Conservation (phyloP, 176 grass and related monocot species). For the Aegilops sharonensis region DNA sequence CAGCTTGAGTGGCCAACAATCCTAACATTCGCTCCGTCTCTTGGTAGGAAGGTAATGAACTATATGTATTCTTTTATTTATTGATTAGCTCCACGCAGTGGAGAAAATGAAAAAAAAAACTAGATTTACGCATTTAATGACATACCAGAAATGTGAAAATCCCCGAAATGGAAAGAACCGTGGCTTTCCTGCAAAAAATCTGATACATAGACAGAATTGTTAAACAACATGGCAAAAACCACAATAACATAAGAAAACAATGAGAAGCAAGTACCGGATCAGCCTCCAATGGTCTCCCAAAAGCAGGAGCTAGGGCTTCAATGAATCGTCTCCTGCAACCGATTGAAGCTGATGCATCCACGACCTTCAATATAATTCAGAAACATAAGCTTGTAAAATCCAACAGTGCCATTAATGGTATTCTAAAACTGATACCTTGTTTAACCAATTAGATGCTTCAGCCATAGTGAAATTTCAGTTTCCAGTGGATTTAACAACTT, state of each 20-base stretch:
- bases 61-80: neutral
- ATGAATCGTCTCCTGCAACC: constrained; percentile 94
- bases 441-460: constrained; percentile 24
- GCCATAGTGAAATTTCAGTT: constrained; percentile 5
- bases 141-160: constrained; percentile 97
- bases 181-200: constrained; percentile 89
- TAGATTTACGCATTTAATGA: constrained; percentile 17
- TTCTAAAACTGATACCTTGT: neutral
- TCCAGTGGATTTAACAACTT: neutral
- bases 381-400: constrained; percentile 24
- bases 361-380: constrained; percentile 52
- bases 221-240: constrained; percentile 9
- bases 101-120: constrained; percentile 10
- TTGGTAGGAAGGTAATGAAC: neutral
- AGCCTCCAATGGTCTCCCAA: constrained; percentile 87
- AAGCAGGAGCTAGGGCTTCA: constrained; percentile 71
- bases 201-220: constrained; percentile 34
- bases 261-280: constrained; percentile 56
- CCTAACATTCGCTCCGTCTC: neutral
- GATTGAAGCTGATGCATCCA: constrained; percentile 87
- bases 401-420: neutral
- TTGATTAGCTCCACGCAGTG: neutral
- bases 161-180: constrained; percentile 69
- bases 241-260: constrained; percentile 15
- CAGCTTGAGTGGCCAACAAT: neutral